These are phyloP conservation scores for Madurella mycetomatis DNA, from an alignment of 2,329 filamentous ascomycete species.

Conservation along the genomic window DNA sequence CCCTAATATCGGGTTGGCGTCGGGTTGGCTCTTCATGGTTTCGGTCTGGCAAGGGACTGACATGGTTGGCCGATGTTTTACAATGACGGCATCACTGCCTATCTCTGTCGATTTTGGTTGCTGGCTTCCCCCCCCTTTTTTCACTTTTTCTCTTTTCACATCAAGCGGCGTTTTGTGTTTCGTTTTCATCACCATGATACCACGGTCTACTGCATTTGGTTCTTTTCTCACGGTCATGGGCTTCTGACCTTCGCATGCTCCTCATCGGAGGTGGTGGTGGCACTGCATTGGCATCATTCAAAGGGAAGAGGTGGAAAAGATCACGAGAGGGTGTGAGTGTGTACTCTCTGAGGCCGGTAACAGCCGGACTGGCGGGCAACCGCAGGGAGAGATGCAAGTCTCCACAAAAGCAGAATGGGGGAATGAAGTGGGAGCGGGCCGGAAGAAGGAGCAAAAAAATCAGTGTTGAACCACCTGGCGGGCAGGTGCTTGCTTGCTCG, in stretches of 20 bases:
- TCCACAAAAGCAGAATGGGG: background rate
- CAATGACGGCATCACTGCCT: conserved; percentile 27
- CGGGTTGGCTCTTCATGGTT: conserved; percentile 21
- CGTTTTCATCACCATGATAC: conserved; percentile 24
- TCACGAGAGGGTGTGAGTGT: conserved; percentile 4
- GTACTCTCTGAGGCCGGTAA: conserved; percentile 10
- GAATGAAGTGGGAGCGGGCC: background rate
- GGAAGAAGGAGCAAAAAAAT: conserved; percentile 1
- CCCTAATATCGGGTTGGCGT: conserved; percentile 17
- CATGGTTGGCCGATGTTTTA: conserved; percentile 24
- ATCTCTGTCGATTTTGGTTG: conserved; percentile 4
- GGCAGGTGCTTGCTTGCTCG: background rate
- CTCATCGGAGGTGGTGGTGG: no score
- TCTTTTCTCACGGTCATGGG: conserved; percentile 2
- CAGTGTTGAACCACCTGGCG: conserved; percentile 3
- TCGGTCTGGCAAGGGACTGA: conserved; percentile 15
- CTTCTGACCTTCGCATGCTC: no score
- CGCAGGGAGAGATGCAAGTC: background rate
- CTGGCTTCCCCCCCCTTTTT: no score
- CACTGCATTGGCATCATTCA: no score
- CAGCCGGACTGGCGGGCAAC: conserved; percentile 11
- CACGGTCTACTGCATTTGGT: conserved; percentile 20
- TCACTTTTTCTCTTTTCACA: conserved; percentile 5
- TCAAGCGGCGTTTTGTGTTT: conserved; percentile 15
- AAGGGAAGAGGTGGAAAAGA: background rate